A percentile compares a stretch with the other conserved stretches of the same genome.
Evolutionary conservation across 805 yeast genomes (phyloP).

Genomic region (Yarrowia hollandica): DNA sequence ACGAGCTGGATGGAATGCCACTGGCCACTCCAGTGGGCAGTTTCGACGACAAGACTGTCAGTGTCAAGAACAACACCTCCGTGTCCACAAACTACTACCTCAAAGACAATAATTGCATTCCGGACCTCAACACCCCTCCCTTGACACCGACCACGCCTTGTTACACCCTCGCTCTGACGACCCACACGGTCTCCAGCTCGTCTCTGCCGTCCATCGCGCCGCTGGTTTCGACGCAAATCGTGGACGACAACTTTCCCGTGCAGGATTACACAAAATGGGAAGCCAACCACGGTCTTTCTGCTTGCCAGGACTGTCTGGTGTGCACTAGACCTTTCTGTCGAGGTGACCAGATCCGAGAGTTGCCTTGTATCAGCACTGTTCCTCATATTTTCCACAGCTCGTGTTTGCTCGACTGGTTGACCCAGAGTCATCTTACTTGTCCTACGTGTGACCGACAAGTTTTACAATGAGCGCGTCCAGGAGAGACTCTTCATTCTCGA

Average conservation of each 20-base stretch:
- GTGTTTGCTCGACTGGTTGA: background rate
- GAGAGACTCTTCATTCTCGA: no score
- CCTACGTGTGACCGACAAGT: background rate
- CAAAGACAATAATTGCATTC: background rate
- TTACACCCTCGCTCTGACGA: background rate
- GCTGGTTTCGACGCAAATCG: slow-evolving; percentile 4
- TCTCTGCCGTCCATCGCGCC: background rate
- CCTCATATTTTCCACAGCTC: slow-evolving; percentile 2
- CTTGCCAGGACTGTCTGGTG: slow-evolving; percentile 1
- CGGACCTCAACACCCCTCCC: background rate
- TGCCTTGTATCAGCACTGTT: background rate
- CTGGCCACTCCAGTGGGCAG: background rate
- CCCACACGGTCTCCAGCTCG: background rate
- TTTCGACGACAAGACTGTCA: background rate
- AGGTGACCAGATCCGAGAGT: slow-evolving; percentile 9
- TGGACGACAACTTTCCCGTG: slow-evolving; percentile 13
- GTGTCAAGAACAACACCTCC: background rate
- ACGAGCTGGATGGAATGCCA: background rate
- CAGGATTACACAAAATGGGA: slow-evolving; percentile 11
- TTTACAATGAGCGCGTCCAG: no score
- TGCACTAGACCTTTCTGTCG: background rate
- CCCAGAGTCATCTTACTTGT: background rate
- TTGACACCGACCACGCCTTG: background rate
- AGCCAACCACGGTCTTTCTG: background rate
- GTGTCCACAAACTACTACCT: background rate